Evolutionary conservation across 73 alveolate genomes (phyloP).

Genomic region (Paramecium primaurelia): DNA sequence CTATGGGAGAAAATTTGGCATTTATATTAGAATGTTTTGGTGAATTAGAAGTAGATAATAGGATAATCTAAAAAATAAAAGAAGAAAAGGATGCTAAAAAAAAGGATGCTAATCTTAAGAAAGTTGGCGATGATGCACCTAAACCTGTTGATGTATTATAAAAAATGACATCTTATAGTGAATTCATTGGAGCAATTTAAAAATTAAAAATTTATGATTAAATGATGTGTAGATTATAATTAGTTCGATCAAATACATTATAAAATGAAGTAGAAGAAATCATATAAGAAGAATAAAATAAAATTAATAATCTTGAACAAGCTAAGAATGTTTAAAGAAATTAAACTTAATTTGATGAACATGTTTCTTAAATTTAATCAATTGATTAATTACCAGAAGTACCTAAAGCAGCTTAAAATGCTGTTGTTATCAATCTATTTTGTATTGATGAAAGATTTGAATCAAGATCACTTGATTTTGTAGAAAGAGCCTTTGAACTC

Average conservation of each 20-base stretch:
- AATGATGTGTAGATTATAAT: conserved; percentile 81
- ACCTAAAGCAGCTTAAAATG: conserved; percentile 95
- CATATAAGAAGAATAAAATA: conserved; percentile 69
- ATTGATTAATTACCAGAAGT: conserved; percentile 94
- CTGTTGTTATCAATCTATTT: conserved; percentile 93
- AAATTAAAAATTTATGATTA: conserved; percentile 87
- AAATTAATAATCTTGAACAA: conserved; percentile 59
- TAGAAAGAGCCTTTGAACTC: conserved; percentile 91
- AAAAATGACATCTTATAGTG: conserved; percentile 87
- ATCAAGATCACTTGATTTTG: conserved; percentile 91
- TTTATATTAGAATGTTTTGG: conserved; percentile 95
- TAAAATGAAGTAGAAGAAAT: conserved; percentile 70
- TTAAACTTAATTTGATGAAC: conserved; percentile 71
- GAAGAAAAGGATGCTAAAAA: conserved; percentile 63
- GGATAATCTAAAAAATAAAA: conserved; percentile 71
- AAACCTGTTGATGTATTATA: conserved; percentile 86
- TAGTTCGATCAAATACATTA: conserved; percentile 21
- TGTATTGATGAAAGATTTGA: conserved; percentile 98
- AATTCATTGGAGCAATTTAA: conserved; percentile 81
- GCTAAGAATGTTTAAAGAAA: conserved; percentile 66
- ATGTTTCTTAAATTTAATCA: conserved; percentile 81
- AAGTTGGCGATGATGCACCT: conserved; percentile 77
- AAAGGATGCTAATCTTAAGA: conserved; percentile 62
- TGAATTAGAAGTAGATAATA: conserved; percentile 80
- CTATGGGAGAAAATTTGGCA: conserved; percentile 82